Base-by-base conservation (phyloP, 495 filamentous ascomycete genomes). In the Trichocladium uniseriatum region DNA sequence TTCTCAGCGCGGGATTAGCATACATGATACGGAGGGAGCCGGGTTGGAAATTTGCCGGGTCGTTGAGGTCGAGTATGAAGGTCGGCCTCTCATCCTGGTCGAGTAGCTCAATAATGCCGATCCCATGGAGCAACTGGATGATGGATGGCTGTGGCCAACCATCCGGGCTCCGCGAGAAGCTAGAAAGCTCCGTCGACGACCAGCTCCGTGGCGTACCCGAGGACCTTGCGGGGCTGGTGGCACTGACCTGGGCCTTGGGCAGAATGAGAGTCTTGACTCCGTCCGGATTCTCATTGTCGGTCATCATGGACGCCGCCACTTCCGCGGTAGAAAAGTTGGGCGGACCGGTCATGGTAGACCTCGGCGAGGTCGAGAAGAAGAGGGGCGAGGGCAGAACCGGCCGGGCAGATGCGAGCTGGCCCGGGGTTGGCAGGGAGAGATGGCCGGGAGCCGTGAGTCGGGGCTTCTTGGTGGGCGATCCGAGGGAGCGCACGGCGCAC, bases 71-170 rank as follows among this genome's bases (percentile, higher is more conserved):
- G 14, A 86, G 63, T 45, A 86, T 72, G 54, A 87, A 86, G 6
- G 80, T 82, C 18, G 81, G 82, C 20, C 82, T 65, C 24, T 79
- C 74, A 53, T 86, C 83, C 43, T 79, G 75, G 41, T 87, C 82
- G 39, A 86, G 58, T 20, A 86, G 62, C 64, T 86, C 83, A 18
- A 78, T 54, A 7, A 84, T 65, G 9, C 79, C 81, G 48, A 87
- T 68, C 38, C 69, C 71, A 19, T 69, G 69, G 8, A 87, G 67
- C 18, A 76, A 57, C 37, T 77, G 69, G 21, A 76, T 46, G 20
- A 61, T 53, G 9, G 73, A 65, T 2, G 63, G 46, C 34, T 57
- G 62, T 2, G 68, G 60, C 34, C 64, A 63, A 13, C 57, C 54
- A 31, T 75, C 76, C 27, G 73, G 69, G 48, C 69, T 74, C 32